Conservation (phyloP, 2,329 filamentous ascomycete species). For the Alternaria novae-zelandiae region DNA sequence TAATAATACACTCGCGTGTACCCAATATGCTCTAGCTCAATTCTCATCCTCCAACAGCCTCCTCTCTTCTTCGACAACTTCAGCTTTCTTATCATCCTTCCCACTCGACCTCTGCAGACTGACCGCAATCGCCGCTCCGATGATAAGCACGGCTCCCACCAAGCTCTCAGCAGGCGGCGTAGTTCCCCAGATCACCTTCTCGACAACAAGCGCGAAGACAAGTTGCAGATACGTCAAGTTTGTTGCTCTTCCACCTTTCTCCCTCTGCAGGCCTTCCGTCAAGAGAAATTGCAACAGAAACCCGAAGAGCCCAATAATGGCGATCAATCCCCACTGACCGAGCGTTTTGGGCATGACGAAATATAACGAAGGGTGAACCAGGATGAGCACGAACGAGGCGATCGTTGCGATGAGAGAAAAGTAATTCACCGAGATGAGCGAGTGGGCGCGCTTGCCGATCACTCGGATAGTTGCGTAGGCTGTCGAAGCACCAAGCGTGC, state of each 20-base stretch:
- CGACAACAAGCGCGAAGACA: slow-evolving; percentile 68
- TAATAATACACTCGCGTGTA: not conserved
- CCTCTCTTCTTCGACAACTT: slow-evolving; percentile 28
- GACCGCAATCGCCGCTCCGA: slow-evolving; percentile 35
- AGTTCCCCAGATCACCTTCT: slow-evolving; percentile 62
- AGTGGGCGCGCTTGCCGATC: slow-evolving; percentile 78
- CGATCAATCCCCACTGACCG: slow-evolving; percentile 70
- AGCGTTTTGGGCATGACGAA: slow-evolving; percentile 61
- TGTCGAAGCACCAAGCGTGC: slow-evolving; percentile 68
- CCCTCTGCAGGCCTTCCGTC: slow-evolving; percentile 74
- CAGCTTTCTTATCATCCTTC: slow-evolving; percentile 9
- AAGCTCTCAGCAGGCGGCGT: slow-evolving; percentile 35
- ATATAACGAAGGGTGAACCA: slow-evolving; percentile 59
- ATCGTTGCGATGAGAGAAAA: slow-evolving; percentile 73
- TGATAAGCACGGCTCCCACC: slow-evolving; percentile 31
- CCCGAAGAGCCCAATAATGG: slow-evolving; percentile 72
- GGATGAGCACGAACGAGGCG: slow-evolving; percentile 66
- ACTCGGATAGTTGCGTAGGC: slow-evolving; percentile 77
- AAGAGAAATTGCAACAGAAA: slow-evolving; percentile 83
- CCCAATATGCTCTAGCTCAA: not conserved
- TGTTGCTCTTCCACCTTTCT: slow-evolving; percentile 66
- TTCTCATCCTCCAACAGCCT: slow-evolving; percentile 21
- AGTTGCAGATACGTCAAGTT: slow-evolving; percentile 72
- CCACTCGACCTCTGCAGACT: slow-evolving; percentile 28
- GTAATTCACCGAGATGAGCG: slow-evolving; percentile 81